Base-by-base conservation (phyloP, 2,329 filamentous ascomycete species). In the Colletotrichum somersetense region DNA sequence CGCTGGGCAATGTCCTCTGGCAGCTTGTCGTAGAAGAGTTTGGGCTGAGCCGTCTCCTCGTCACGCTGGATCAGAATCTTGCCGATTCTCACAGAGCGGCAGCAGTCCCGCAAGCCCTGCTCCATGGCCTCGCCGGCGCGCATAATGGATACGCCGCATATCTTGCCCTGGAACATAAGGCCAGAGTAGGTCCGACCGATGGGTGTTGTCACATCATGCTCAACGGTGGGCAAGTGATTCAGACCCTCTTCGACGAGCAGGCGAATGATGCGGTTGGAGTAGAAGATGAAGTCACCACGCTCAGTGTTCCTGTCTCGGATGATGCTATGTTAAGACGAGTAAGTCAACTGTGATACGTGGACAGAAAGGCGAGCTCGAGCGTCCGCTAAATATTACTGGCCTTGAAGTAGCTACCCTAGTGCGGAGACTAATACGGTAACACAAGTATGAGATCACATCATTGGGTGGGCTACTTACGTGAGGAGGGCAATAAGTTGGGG, bases 141-240 rank as follows among this genome's bases (percentile, higher is more conserved):
- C 96, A 99, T 98, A 78, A 99, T 99, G 8, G 94, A 97, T 20
- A 99, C 96, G 66, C 96, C 96, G 79, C 96, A 99, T 77, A 99
- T 99, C 85, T 98, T 98, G 75, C 96, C 96, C 81, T 98, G 92
- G 79, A 99, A 99, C 83, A 93, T 93, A 75, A 99, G 93, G 38
- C 96, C 96, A 44, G 93, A 90, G 83, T 99, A 99, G 64, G 90
- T 90, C 74, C 92, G 91, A 52, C 95, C 96, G 55, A 98, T 93
- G 0, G 96, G 96, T 8, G 96, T 98, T 53, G 92, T 97, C 78
- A 99, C 93, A 40, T 91, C 91, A 78, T 97, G 94, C 79, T 94
- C 92, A 64, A 97, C 91, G 23, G 97, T 94, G 1, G 96, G 96
- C 53, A 99, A 89, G 81, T 99, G 96, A 82, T 99, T 99, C 66